Evolutionary conservation across 352 stramenopile genomes (phyloP).

Genomic region (Phytophthora ramorum): DNA sequence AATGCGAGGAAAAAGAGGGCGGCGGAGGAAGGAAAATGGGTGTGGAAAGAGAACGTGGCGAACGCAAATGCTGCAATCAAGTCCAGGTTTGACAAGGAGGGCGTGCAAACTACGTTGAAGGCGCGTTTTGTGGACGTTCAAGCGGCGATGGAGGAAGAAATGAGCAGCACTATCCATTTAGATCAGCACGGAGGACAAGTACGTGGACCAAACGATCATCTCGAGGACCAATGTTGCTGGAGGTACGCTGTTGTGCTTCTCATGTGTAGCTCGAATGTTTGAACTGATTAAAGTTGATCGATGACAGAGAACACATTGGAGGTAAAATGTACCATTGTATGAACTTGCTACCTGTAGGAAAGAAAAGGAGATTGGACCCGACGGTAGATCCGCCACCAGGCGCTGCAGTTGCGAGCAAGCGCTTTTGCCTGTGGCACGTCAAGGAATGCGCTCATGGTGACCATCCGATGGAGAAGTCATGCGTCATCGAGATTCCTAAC

Average conservation of each 20-base stretch:
- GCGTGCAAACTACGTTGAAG: slow-evolving; percentile 33
- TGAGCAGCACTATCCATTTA: slow-evolving; percentile 31
- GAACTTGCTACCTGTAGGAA: slow-evolving; percentile 40
- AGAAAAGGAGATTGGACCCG: slow-evolving; percentile 17
- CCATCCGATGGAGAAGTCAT: slow-evolving; percentile 56
- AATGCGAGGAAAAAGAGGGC: slow-evolving; percentile 58
- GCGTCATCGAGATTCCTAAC: slow-evolving; percentile 68
- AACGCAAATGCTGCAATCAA: slow-evolving; percentile 52
- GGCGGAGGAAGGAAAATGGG: slow-evolving; percentile 44
- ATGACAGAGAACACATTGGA: slow-evolving; percentile 45
- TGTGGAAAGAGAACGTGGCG: slow-evolving; percentile 48
- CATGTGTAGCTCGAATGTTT: not conserved
- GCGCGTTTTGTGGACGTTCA: slow-evolving; percentile 46
- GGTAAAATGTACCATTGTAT: slow-evolving; percentile 59
- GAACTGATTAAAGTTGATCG: not conserved
- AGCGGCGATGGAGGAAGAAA: slow-evolving; percentile 46
- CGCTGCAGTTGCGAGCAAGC: slow-evolving; percentile 7
- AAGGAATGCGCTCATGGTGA: slow-evolving; percentile 49
- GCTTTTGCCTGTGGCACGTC: slow-evolving; percentile 62
- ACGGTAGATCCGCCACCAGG: not conserved
- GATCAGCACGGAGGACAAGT: slow-evolving; percentile 27
- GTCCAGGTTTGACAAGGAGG: slow-evolving; percentile 42
- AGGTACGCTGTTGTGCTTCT: slow-evolving; percentile 23
- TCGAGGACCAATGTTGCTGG: slow-evolving; percentile 42
- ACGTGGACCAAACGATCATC: slow-evolving; percentile 4